phyloP scores from a whole-genome alignment of 345 rosid genomes.

The Isatis tinctoria region DNA sequence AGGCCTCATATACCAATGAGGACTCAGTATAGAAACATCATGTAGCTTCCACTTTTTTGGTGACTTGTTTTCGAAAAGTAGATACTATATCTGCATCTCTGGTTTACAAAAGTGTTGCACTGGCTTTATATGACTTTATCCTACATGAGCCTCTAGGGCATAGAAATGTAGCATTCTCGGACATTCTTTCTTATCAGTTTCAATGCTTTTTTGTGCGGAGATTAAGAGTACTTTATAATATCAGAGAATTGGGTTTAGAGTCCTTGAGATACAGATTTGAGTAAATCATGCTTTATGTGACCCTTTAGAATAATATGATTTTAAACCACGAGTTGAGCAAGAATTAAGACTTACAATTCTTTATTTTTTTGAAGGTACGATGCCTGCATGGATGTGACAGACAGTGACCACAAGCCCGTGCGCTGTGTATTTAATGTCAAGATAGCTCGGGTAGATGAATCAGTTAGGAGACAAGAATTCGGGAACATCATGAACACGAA shows the following conservation, averaged over 20 bases:
- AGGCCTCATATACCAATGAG: not conserved
- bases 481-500: constrained; percentile 51
- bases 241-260: not conserved
- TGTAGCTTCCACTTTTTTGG: not conserved
- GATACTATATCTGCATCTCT: not conserved
- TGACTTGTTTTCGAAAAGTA: not conserved
- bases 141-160: not conserved
- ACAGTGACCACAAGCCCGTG: constrained; percentile 90
- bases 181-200: not conserved
- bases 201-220: not conserved
- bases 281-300: constrained; percentile 1
- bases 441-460: constrained; percentile 67
- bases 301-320: not conserved
- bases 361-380: constrained; percentile 44
- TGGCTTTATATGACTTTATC: not conserved
- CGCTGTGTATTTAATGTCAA: constrained; percentile 59
- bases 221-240: not conserved
- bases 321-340: not conserved
- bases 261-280: not conserved
- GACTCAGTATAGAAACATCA: not conserved
- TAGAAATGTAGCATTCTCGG: not conserved
- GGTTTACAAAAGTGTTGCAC: not conserved
- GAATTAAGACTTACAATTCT: constrained; percentile 13
- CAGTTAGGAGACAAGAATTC: constrained; percentile 67
- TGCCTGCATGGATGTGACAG: constrained; percentile 77